Base-by-base conservation (phyloP, 495 filamentous ascomycete species). In the Oidiodendron maius region DNA sequence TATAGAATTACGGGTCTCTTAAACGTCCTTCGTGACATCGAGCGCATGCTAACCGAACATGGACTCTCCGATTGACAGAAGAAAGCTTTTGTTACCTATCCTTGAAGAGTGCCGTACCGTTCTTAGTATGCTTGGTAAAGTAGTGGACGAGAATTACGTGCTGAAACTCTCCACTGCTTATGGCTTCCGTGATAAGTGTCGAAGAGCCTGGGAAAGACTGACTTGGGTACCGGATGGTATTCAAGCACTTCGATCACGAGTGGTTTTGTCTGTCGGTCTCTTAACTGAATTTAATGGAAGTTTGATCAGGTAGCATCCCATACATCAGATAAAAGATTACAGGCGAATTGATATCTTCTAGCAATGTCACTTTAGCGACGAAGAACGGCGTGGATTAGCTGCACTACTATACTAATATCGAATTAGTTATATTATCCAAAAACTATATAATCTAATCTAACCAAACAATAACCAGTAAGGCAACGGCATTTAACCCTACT, bases 221-320 rank as follows among this genome's bases (percentile, higher is more conserved):
- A 60, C 18, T 22, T 60, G 50, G 61, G 58, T 63, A 32, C 60
- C 60, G 6, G 55, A 61, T 15, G 58, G 61, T 24, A 52, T 63
- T 24, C 26, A 42, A 10, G 55, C 58, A 4, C 46, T 63, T 37
- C 54, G 58, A 15, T 30, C 32, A 25, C 50, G 58, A 26, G 44
- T 61, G 13, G 48, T 24, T 15, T 23, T 22, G 11, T 52, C 58
- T 54, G 46, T 61, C 25, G 25, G 10, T 20, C 34, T 63, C 6
- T 40, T 58, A 28, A 58, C 40, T 30, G 20, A 39, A 2, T 48
- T 55, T 23, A 47, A 46, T 36, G 52, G 52, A 34, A 38, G 43
- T 24, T 15, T 55, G 15, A 48, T 37, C 4, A 37, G 35, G 35
- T 37, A n/a, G 5, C n/a, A 3, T n/a, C 18, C 28, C 28, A n/a